Evolutionary conservation across 2,329 filamentous ascomycete species (phyloP).

Genomic region (Lecanicillium sp.): DNA sequence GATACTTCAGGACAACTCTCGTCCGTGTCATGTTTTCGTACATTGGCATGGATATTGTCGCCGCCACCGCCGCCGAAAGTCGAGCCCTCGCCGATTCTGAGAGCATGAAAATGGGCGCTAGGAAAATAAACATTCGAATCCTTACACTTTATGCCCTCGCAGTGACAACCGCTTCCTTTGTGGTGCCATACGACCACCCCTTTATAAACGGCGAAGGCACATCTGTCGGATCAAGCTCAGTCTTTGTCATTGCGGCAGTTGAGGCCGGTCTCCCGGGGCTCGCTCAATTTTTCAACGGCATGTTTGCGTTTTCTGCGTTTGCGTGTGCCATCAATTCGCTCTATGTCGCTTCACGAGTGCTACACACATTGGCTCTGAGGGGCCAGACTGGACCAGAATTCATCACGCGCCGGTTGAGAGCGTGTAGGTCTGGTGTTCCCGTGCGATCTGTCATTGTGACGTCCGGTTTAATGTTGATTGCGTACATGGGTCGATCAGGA

Average conservation of each 20-base stretch:
- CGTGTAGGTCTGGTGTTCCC: constrained; percentile 28
- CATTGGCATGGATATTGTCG: constrained; percentile 30
- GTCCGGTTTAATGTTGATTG: constrained; percentile 26
- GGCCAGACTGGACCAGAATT: constrained; percentile 31
- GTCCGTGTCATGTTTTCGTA: constrained; percentile 28
- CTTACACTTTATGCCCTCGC: constrained; percentile 19
- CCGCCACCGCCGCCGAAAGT: constrained; percentile 27
- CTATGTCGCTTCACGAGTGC: constrained; percentile 26
- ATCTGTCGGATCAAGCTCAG: constrained; percentile 21
- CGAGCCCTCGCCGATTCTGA: constrained; percentile 25
- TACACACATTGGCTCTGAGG: constrained; percentile 28
- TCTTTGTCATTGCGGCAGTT: constrained; percentile 29
- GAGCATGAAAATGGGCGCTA: constrained; percentile 30
- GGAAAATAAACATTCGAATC: constrained; percentile 29
- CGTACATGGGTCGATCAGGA: constrained; percentile 29
- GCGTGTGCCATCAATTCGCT: constrained; percentile 29
- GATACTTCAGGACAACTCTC: constrained; percentile 23
- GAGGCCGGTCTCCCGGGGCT: constrained; percentile 25
- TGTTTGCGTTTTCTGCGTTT: constrained; percentile 28
- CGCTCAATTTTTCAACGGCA: constrained; percentile 29
- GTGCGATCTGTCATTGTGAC: constrained; percentile 30
- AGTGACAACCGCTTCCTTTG: constrained; percentile 20
- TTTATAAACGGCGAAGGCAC: constrained; percentile 30
- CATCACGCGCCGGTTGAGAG: constrained; percentile 26
- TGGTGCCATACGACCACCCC: constrained; percentile 27